Base-by-base conservation (phyloP, 805 yeast genomes). In the Millerago galiae region DNA sequence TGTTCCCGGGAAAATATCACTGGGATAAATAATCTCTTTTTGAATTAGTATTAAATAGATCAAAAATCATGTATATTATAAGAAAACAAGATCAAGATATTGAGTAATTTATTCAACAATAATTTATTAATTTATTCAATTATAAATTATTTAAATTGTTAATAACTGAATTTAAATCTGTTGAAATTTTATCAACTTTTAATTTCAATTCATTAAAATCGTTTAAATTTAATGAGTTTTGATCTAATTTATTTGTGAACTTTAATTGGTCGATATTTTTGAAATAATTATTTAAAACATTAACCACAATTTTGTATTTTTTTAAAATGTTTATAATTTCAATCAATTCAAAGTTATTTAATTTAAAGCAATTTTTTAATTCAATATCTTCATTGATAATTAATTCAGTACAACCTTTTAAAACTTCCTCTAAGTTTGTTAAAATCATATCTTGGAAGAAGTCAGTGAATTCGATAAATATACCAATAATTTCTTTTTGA, bases 401-500 rank as follows among this genome's bases (percentile, higher is more conserved):
- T 18, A 11, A 18, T 15, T n/a, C 15, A 9, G 15, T 15, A 12
- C 30, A 24, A n/a, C 46, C 46, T 27, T 38, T 34, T 4, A 43
- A 26, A 4, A 43, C 41, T 17, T 40, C 46, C n/a, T 27, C 38
- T 12, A 39, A n/a, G 18, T 43, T 43, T 5, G 30, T 42, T 15
- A 40, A 18, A 9, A 43, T 34, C 43, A 43, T 40, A 16, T 43
- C 46, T n/a, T 43, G 33, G 17, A 43, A 43, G 10, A 43, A 43
- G 24, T 43, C 46, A 15, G 18, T 21, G 17, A 43, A 43, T 21
- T 43, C 46, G n/a, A 36, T 18, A n/a, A 43, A 28, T 9, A 43
- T 30, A 11, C 43, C 40, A 25, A 43, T 30, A n/a, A 43, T 40
- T 14, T 43, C 46, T 10, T 21, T 36, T 33, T 43, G 46, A 13